Evolutionary conservation across 345 rosid genomes (phyloP), one percentile per base, ranked within the genome.

Genomic region (Mangifera indica): DNA sequence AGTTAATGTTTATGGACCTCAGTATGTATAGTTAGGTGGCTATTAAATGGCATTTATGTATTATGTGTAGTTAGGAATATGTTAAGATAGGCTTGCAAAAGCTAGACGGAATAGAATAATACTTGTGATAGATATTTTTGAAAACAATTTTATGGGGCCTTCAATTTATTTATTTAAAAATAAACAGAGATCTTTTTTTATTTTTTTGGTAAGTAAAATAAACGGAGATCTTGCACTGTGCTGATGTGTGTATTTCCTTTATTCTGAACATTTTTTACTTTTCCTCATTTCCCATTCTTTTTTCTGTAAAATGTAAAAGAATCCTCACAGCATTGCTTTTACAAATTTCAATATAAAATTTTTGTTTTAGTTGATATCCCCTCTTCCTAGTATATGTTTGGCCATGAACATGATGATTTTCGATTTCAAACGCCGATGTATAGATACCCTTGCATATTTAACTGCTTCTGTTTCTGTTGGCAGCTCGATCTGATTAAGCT

Each of bases 401-500:
- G 29, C 8, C 1, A 5, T 22, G 7, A 49, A 37, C 8, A 21
- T 12, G 24, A 24, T 25, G 40, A 17, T 69, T 18, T 44, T 22
- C n/a, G 7, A 40, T 56, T 42, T 32, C 44, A 21, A 24, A 21
- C 18, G 25, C 25, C 24, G 44, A 57, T 24, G 18, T 42, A 45
- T 10, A 20, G 5, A 45, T 20, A 12, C 44, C 56, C 37, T 58
- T 26, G 13, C 40, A 62, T 53, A 25, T 29, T 66, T 21, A 4
- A 24, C 14, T 17, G 8, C 44, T 20, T 34, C n/a, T 46, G 49
- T 14, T 29, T 62, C 9, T 60, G 10, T 25, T 72, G 55, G 56
- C 76, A 72, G 76, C 70, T 55, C 18, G 2, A 48, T 20, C 37
- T 2, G 61, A 64, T 64, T 14, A 63, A 24, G 63, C 21, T 42